phyloP scores from a whole-genome alignment of 345 rosid species.

The Acer negundo region DNA sequence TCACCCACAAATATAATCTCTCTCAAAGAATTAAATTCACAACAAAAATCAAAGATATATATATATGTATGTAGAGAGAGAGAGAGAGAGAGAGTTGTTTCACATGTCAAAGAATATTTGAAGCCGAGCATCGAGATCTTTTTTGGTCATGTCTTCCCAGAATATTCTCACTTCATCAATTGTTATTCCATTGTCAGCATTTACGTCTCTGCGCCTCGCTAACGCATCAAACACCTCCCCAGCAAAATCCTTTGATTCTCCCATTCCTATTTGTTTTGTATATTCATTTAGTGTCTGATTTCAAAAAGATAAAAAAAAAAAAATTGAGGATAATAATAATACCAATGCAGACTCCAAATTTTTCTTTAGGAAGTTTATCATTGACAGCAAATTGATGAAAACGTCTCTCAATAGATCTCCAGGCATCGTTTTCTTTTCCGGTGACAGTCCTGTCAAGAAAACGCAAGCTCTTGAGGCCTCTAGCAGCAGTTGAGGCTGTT shows the following conservation, averaged over 20 bases:
- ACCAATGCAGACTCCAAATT: conserved; percentile 87
- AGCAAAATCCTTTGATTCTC: conserved; percentile 85
- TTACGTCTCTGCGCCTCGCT: conserved; percentile 64
- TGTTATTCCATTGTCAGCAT: conserved; percentile 56
- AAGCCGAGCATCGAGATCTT: conserved; percentile 79
- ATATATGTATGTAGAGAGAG: too few species aligned
- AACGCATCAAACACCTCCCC: conserved; percentile 75
- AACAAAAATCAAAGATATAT: too few species aligned
- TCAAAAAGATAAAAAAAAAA: too few species aligned
- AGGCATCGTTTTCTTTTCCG: conserved; percentile 77
- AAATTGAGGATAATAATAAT: not conserved
- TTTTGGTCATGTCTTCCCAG: conserved; percentile 87
- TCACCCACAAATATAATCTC: not conserved
- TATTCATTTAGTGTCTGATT: too few species aligned
- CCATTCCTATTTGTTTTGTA: conserved; percentile 53
- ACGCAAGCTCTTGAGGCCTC: conserved; percentile 76
- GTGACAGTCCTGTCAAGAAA: conserved; percentile 77
- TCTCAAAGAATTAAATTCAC: too few species aligned
- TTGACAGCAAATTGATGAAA: conserved; percentile 64
- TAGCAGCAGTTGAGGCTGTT: conserved; percentile 62
- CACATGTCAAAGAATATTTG: conserved; percentile 97
- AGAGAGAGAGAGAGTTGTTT: conserved; percentile 9
- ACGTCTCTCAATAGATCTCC: conserved; percentile 79
- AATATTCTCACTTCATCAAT: conserved; percentile 63
- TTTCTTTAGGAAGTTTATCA: conserved; percentile 58